Evolutionary conservation across 2,329 filamentous ascomycete species (phyloP), one percentile per base, ranked within the genome.

Genomic region (Pyrenochaeta sp.): DNA sequence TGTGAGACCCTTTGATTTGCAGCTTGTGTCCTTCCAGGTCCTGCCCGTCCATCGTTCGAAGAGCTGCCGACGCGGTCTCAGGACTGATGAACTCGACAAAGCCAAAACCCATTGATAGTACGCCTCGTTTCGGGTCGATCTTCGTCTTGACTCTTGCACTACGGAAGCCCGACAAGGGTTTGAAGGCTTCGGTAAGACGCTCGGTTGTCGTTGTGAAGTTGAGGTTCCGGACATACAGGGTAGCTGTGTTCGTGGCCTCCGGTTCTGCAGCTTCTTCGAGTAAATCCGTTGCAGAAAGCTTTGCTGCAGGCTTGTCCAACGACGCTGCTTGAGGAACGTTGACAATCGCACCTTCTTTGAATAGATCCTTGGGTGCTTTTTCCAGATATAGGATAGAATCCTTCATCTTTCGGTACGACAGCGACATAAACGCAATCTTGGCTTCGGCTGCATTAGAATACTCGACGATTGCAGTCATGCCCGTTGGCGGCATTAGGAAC

Each of bases 61-160:
- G 81, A 20, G 94, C 95, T 40, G 90, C 88, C 63, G 91, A 86
- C 0, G 95, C 94, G 67, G 93, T 86, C 35, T 83, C 84, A 69
- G 91, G 91, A 63, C 84, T 88, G 54, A 84, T 85, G 78, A 98
- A 99, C 68, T 97, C 92, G 54, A 92, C 86, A 75, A 99, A 99
- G 39, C 93, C 95, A 46, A 70, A 99, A 32, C 95, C 95, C 93
- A 98, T 97, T 73, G 93, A 97, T 48, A 99, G 85, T 3, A 90
- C 85, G 75, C 96, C 89, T 70, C 90, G 90, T 81, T 97, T 97
- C n/a, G 92, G 86, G 72, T 99, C 92, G 33, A 87, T 85, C 79
- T 96, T 97, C 20, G 92, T 97, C 80, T 97, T 97, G 62, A 99
- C 92, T 61, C 87, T 86, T 23, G 92, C 94, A 51, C 90, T 92